Base-by-base conservation (phyloP, 75 land plant species). In the Larix kaempferi region DNA sequence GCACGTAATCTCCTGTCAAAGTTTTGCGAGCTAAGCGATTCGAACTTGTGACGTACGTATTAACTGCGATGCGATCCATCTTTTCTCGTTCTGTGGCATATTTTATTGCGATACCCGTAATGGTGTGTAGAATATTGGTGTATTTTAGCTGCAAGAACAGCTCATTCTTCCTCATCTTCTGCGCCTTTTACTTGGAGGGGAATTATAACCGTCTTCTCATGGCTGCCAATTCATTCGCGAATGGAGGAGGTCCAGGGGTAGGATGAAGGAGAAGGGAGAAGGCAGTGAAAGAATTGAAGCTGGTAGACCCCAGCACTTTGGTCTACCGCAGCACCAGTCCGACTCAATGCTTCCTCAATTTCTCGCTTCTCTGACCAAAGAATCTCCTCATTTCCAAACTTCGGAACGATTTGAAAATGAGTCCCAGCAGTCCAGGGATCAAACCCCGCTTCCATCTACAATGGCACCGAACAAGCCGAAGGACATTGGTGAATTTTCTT, bases 341-440 rank as follows among this genome's bases (percentile, higher is more conserved):
- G 1, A 23, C 26, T 23, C 63, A 1, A 29, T 29, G 33, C 33
- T 29, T 12, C 15, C 65, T 26, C 26, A 6, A 1, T 25, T 62
- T 23, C 7, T 62, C 64, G 8, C 64, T 6, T 13, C 39, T 29
- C 0, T 4, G 33, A 33, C 5, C 37, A 33, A 64, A 33, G 19
- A 64, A 29, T 56, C 15, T 56, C 57, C 0, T 56, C 33, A 29
- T 29, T 29, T 29, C 33, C 1, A 29, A 0, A 29, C 33, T 29
- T 29, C 1, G 1, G 0, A 29, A 56, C 15, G 57, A 56, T 14
- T 11, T 11, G 10, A 56, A 56, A 4, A 14, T 5, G 67, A 29
- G 55, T 41, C 57, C 57, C 81, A 73, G 77, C 73, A 57, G 81
- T 74, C 49, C 16, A 80, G 59, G 22, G 71, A 79, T 59, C 64